Conservation (phyloP, 768 basidiomycete species). For the Leucosporidium yakuticum region DNA sequence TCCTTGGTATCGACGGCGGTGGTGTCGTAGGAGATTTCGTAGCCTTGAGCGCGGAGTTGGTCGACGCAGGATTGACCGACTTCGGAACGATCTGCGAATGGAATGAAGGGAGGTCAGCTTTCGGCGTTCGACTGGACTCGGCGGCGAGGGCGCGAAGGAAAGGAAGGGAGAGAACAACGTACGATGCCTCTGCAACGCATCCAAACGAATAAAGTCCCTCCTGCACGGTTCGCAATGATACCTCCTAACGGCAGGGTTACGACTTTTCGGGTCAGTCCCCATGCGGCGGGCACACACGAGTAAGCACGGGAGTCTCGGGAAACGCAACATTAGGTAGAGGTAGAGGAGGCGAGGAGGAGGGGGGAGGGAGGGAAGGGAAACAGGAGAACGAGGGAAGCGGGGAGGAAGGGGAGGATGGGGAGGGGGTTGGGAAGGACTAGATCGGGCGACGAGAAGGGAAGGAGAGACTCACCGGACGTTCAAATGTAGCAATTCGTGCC, state of each 20-base stretch:
- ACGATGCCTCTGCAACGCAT: constrained; percentile 90
- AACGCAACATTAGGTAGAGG: no score
- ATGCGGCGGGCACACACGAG: no score
- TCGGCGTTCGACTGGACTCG: neutral
- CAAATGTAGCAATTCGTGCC: constrained; percentile 89
- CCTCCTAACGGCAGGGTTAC: constrained; percentile 63
- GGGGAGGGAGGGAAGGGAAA: no score
- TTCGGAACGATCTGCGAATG: constrained; percentile 27
- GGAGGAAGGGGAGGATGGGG: no score
- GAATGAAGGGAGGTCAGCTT: no score
- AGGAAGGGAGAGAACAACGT: constrained; percentile 45
- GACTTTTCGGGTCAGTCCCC: no score
- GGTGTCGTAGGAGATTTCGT: neutral
- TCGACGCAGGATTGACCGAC: constrained; percentile 32
- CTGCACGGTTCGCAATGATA: constrained; percentile 88
- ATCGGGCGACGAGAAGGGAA: no score
- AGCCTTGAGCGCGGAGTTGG: constrained; percentile 22
- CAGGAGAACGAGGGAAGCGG: no score
- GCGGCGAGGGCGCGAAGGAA: neutral
- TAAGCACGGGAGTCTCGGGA: no score
- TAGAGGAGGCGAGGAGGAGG: no score
- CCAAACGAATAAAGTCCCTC: constrained; percentile 90
- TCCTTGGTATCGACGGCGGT: neutral
- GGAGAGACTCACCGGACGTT: neutral
- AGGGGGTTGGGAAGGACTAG: no score